Evolutionary conservation across 371 early-diverging fungal genomes (phyloP).

Genomic region (Basidiobolus meristosporus): DNA sequence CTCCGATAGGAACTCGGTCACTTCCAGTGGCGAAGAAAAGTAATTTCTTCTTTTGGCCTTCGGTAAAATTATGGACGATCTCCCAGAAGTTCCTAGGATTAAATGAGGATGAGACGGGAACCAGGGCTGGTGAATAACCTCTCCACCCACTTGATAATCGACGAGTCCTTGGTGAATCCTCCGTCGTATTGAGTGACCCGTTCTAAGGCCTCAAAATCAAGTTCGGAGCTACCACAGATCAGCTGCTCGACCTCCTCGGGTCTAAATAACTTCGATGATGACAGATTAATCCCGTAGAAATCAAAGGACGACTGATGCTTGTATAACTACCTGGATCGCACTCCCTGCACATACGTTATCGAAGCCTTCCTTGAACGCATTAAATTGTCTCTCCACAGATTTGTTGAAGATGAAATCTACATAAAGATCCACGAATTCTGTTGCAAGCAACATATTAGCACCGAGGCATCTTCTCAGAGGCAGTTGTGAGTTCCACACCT

Average conservation of each 20-base stretch:
- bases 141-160: constrained; percentile 13
- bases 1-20: constrained; percentile 91
- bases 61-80: constrained; percentile 61
- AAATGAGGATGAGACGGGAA: too few relatives aligned
- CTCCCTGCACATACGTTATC: constrained; percentile 66
- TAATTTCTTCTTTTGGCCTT: constrained; percentile 76
- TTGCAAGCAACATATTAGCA: constrained; percentile 6
- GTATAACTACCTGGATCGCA: constrained; percentile 40
- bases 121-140: too few relatives aligned
- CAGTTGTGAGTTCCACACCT: not conserved
- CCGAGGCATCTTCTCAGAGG: not conserved
- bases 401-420: constrained; percentile 26
- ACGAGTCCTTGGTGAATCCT: constrained; percentile 39
- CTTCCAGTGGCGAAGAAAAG: constrained; percentile 95
- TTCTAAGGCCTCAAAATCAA: constrained; percentile 75
- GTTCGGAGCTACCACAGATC: constrained; percentile 74
- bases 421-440: constrained; percentile 53
- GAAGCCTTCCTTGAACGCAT: constrained; percentile 81
- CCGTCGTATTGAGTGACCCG: constrained; percentile 77
- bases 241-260: constrained; percentile 91
- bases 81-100: constrained; percentile 60
- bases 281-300: too few relatives aligned
- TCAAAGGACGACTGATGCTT: too few relatives aligned
- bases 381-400: constrained; percentile 58
- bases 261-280: constrained; percentile 5